A percentile compares a stretch with the other conserved stretches of the same genome.
Conservation (phyloP, 345 rosid genomes). For the Psidium friedrichsthalianum region DNA sequence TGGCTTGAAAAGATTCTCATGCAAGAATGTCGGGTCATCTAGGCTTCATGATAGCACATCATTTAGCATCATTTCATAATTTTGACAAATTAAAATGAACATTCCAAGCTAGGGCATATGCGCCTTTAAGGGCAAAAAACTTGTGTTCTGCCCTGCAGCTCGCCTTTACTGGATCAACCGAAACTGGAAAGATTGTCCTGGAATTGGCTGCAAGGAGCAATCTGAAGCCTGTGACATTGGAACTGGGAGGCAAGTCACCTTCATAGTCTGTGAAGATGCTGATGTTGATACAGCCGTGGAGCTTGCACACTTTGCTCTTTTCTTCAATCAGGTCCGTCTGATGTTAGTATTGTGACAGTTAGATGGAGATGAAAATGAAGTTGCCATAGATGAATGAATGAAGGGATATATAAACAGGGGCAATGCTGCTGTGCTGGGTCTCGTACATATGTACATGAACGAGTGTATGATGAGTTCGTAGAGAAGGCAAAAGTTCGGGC, state of each 20-base stretch:
- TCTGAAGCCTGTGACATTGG: constrained; percentile 87
- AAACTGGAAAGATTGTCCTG: constrained; percentile 61
- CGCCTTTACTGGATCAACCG: constrained; percentile 92
- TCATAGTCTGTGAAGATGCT: constrained; percentile 87
- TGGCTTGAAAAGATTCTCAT: neutral
- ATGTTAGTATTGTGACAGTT: neutral
- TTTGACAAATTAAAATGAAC: neutral
- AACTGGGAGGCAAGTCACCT: constrained; percentile 97
- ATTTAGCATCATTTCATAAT: neutral
- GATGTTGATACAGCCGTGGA: constrained; percentile 82
- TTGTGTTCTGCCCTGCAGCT: constrained; percentile 27
- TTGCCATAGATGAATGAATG: neutral
- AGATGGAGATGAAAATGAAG: neutral
- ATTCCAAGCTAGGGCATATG: neutral
- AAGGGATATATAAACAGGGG: constrained; percentile 30
- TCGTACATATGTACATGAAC: constrained; percentile 84
- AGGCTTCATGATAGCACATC: neutral
- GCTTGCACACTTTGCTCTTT: constrained; percentile 83
- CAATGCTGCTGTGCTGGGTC: constrained; percentile 99
- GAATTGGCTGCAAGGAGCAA: constrained; percentile 84
- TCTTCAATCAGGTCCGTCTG: constrained; percentile 74
- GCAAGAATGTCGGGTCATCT: neutral
- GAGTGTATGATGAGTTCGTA: constrained; percentile 69
- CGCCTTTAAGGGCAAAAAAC: neutral
- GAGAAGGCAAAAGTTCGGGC: constrained; percentile 89